Evolutionary conservation across 352 stramenopile species (phyloP), one percentile per base, ranked within the genome.

Genomic region (Hyaloperonospora brassicae): DNA sequence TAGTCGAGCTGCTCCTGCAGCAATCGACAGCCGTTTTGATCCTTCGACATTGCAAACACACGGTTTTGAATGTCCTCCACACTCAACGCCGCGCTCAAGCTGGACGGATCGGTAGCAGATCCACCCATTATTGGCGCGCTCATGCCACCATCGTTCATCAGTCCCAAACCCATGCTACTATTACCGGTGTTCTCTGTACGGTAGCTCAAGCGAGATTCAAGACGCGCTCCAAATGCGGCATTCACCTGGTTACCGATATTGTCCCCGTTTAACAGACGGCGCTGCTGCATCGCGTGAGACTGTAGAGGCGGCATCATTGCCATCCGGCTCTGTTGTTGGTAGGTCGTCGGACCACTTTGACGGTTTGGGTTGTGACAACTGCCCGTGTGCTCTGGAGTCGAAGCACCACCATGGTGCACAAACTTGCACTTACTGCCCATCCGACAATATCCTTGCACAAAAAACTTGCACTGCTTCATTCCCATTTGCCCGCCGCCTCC

Each of bases 21-120:
- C 22, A 98, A 72, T 13, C 96, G 86, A 53, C 96, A 99, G 34
- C 96, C 96, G 27, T 98, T 97, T 73, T 99, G 96, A 70, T 98
- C 94, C 60, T 97, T 92, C 34, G 93, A 98, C 79, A 93, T 90
- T 21, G 78, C 70, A 49, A 87, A 90, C 50, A 93, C 82, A 40
- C 82, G 79, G 46, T 76, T 76, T 23, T 75, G 70, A n/a, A 93
- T 84, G 48, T 90, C 79, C 27, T 87, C 79, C 21, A 89, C 66
- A 22, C 67, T 76, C 55, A 92, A 51, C 35, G 75, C 62, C 17
- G 72, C 61, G 27, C 70, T 73, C 51, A 80, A 60, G 30, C 49
- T 66, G 9, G 62, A 64, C 17, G 52, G 31, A 8, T 70, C 55
- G 14, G 45, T 66, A 7, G 59, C 40, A 25, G 54, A 46, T 8